A percentile compares a stretch with the other conserved stretches of the same genome.
Conservation (phyloP, 1,284 basidiomycete species). For the Agaricales sp. region DNA sequence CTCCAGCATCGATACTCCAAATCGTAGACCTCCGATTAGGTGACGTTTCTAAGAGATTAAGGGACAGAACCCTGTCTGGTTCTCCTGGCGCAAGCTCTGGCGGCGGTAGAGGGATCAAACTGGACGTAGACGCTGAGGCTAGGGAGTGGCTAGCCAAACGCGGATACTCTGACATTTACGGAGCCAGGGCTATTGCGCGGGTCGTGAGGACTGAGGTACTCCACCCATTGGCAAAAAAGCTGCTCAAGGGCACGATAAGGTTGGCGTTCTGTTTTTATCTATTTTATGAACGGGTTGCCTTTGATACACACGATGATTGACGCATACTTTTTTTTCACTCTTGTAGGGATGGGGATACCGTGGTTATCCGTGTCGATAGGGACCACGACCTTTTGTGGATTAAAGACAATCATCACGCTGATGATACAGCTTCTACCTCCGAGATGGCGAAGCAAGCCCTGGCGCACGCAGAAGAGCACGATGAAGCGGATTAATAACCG, state of each 20-base stretch:
- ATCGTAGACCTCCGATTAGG: conserved; percentile 71
- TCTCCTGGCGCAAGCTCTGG: not conserved
- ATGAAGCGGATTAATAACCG: not conserved
- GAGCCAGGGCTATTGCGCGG: conserved; percentile 76
- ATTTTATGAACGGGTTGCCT: no score
- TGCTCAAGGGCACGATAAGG: conserved; percentile 70
- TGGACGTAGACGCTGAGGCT: conserved; percentile 63
- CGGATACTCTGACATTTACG: conserved; percentile 83
- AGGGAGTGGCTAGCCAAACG: conserved; percentile 65
- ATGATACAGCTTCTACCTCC: not conserved
- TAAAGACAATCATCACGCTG: conserved; percentile 21
- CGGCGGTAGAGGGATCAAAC: conserved; percentile 33
- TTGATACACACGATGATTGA: no score
- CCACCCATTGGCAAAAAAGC: conserved; percentile 68
- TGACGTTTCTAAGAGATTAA: conserved; percentile 65
- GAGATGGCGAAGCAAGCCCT: conserved; percentile 1
- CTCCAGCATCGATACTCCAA: conserved; percentile 58
- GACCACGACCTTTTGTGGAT: conserved; percentile 17
- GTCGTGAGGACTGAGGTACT: conserved; percentile 73
- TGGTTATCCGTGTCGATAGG: conserved; percentile 13
- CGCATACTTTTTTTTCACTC: not conserved
- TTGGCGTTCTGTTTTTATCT: conserved; percentile 21
- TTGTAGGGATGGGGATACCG: conserved; percentile 23
- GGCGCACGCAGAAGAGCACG: not conserved
- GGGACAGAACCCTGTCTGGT: conserved; percentile 31